Conservation (phyloP, 73 alveolate species). For the Durusdinium trenchii region DNA sequence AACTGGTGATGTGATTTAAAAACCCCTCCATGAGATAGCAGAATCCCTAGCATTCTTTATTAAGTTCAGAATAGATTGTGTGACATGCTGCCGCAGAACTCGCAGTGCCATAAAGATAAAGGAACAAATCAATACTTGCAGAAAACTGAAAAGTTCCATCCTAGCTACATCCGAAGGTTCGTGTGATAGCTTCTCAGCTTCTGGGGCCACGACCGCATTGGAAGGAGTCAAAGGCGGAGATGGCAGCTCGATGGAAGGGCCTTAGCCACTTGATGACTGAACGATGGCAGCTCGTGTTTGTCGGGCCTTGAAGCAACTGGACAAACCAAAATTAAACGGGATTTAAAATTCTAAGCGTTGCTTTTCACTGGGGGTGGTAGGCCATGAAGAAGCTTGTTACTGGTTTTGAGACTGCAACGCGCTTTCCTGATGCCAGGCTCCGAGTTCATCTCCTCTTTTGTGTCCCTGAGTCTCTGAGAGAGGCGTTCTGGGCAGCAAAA, state of each 20-base stretch:
- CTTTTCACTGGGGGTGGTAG: too few relatives aligned
- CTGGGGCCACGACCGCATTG: background rate
- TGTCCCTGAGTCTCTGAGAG: background rate
- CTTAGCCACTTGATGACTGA: background rate
- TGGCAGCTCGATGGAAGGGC: slow-evolving; percentile 56
- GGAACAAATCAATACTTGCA: too few relatives aligned
- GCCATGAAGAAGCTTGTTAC: background rate
- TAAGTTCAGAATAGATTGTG: too few relatives aligned
- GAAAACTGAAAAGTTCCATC: too few relatives aligned
- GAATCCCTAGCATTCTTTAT: too few relatives aligned
- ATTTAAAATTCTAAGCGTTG: too few relatives aligned
- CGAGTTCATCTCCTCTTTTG: slow-evolving; percentile 19
- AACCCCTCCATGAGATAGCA: too few relatives aligned
- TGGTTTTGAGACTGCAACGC: background rate
- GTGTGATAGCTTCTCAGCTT: background rate
- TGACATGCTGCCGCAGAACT: too few relatives aligned
- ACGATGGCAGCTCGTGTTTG: background rate
- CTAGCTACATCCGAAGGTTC: background rate
- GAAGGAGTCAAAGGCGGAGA: slow-evolving; percentile 54
- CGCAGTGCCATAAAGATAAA: too few relatives aligned
- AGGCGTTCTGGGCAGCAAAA: background rate
- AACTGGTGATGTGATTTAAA: too few relatives aligned
- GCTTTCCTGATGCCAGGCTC: slow-evolving; percentile 60
- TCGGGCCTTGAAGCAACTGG: background rate
- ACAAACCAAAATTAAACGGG: too few relatives aligned